Conservation (phyloP, 169 alveolate genomes). For the Sarcocystis neurona region DNA sequence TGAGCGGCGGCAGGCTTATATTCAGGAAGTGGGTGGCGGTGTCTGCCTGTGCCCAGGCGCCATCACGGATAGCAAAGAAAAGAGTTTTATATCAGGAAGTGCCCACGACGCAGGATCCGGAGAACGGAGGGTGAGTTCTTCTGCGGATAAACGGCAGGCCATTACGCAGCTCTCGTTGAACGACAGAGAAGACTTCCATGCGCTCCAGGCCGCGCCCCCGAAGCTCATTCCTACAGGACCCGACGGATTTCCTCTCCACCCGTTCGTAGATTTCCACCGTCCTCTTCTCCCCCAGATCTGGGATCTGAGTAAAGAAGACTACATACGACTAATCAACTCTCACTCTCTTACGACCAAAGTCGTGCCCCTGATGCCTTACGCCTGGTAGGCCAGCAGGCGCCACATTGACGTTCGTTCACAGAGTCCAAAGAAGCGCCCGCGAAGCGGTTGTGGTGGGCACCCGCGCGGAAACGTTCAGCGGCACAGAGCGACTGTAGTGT, state of each 20-base stretch:
- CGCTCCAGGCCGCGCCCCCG: background rate
- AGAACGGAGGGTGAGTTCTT: no score
- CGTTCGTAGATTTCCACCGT: slow-evolving; percentile 22
- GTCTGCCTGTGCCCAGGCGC: background rate
- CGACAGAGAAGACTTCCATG: no score
- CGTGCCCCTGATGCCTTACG: slow-evolving; percentile 20
- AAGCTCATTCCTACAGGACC: background rate
- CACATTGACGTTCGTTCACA: background rate
- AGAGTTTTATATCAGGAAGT: background rate
- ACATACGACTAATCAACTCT: background rate
- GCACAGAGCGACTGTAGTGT: background rate
- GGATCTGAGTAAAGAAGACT: background rate
- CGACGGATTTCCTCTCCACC: background rate
- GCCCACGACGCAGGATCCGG: no score
- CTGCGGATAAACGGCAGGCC: no score
- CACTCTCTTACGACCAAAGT: slow-evolving; percentile 17
- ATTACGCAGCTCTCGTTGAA: no score
- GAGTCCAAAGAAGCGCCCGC: background rate
- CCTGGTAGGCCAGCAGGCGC: background rate
- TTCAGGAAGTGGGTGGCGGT: background rate
- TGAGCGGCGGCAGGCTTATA: background rate
- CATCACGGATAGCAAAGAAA: background rate
- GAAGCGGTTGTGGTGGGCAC: background rate
- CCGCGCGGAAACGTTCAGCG: background rate
- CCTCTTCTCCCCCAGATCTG: slow-evolving; percentile 50